Evolutionary conservation across 208 protist species (phyloP), one percentile per base, ranked within the genome.

Genomic region (Trypanosoma lewisi): DNA sequence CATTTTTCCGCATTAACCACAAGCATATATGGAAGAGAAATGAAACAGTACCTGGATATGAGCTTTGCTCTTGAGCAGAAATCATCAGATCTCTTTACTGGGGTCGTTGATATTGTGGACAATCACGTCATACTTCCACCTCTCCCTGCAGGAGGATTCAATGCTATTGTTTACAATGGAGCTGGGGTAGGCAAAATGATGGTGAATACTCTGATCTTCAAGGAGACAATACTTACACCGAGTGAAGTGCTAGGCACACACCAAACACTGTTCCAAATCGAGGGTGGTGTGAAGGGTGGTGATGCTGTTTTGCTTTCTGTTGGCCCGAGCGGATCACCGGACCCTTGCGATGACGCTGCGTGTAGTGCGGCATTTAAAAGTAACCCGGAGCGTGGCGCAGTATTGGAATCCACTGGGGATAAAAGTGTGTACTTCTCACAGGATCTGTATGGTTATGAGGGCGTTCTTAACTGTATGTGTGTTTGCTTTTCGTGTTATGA

Each of bases 401-500:
- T 53, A 25, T 41, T 63, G 31, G 4, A 4, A 39, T 39, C 34
- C 34, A 39, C 8, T 3, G 2, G 6, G 37, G 27, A 28, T 0
- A n/a, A 33, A 5, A 44, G 12, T n/a, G 58, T 28, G 8, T 52
- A 5, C 27, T 3, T 63, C 16, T 14, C 4, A 39, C 34, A 39
- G 11, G 45, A 63, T 30, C 28, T 63, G 23, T 33, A 54, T 16
- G 31, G n/a, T 11, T 63, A 44, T 54, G 2, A 0, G 16, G 58
- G 58, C 23, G 23, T 27, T 12, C 3, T 63, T 27, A 27, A 28
- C 7, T 63, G 58, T 49, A 23, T 63, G 11, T 63, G 58, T 44
- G 45, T 44, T 34, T 67, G 61, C 34, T 36, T 67, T 19, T 67
- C 61, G 16, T 67, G 61, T 33, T 49, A 45, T 33, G 9, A 21